Evolutionary conservation across 805 yeast genomes (phyloP), one percentile per base, ranked within the genome.

Genomic region (Hemisphaericaspora nanyangensis): DNA sequence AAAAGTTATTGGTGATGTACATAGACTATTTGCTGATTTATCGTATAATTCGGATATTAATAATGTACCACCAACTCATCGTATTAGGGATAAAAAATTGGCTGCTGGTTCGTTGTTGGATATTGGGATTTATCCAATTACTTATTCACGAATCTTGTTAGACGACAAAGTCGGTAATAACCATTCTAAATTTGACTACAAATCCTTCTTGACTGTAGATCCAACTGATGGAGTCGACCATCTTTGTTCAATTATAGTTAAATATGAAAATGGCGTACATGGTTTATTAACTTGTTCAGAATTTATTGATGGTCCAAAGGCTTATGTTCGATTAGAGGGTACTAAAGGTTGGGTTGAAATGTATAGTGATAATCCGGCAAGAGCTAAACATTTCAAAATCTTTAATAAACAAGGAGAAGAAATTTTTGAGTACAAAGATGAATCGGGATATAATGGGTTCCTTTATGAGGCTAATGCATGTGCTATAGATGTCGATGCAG

Each of bases 61-160:
- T 15, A 46, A 54, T 16, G 42, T 62, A 31, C 65, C 68, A 3
- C 22, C 45, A 3, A 37, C 45, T 13, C 60, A 67, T 1, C 54
- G 81, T 35, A 49, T 74, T 40, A 57, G 71, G 39, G 67, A 72
- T 50, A 70, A 65, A 4, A 54, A 56, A 13, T 62, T 74, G 34
- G 82, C 77, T 4, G 84, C 78, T 11, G 82, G 84, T 17, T 73
- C 79, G 1, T 50, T 77, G 33, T 64, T 77, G 46, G 83, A 78
- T 51, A 60, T 77, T 39, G 81, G 82, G 2, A 65, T 77, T 35
- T 78, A 78, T 44, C 57, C 75, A 4, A 45, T 76, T 35, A 75
- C 77, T 3, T 77, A 70, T 48, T 58, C 65, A 13, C 52, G 78
- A 38, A 39, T 70, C 7, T 58, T 70, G 18, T 47, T 70, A 41